phyloP scores from a whole-genome alignment of 768 basidiomycete species.

The Mycena olivaceomarginata region DNA sequence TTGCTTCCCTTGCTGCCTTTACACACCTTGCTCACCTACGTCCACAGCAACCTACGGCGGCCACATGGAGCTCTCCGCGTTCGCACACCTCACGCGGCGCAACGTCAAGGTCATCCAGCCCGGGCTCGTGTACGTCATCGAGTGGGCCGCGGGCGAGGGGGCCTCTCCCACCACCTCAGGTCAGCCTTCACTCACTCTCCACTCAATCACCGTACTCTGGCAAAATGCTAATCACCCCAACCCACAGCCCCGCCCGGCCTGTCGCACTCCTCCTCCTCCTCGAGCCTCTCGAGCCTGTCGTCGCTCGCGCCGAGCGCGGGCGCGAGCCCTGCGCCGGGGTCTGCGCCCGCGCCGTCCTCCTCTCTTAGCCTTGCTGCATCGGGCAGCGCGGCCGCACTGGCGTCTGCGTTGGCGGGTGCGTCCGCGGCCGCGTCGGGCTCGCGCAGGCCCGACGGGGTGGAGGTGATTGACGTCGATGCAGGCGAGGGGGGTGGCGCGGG shows the following conservation, averaged over 20 bases:
- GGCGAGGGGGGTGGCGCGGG: conserved; percentile 39
- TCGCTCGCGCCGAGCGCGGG: neutral
- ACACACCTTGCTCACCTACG: neutral
- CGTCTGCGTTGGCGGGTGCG: too few relatives aligned
- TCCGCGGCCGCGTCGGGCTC: too few relatives aligned
- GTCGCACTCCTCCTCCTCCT: conserved; percentile 35
- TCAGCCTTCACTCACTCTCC: conserved; percentile 4
- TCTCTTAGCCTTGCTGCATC: neutral
- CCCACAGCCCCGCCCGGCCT: conserved; percentile 35
- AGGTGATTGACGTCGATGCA: neutral
- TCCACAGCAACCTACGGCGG: conserved; percentile 91
- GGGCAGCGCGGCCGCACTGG: too few relatives aligned
- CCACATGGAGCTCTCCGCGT: conserved; percentile 95
- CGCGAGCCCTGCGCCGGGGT: neutral
- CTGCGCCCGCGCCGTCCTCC: neutral
- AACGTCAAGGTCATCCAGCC: conserved; percentile 96
- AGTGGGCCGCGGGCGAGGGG: conserved; percentile 82
- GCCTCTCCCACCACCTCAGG: too few relatives aligned
- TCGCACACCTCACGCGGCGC: conserved; percentile 85
- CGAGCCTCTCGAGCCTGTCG: neutral
- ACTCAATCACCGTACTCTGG: neutral
- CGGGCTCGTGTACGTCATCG: conserved; percentile 92
- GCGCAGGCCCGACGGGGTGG: too few relatives aligned
- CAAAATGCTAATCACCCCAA: too few relatives aligned
- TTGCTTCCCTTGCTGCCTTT: too few relatives aligned